phyloP scores from a whole-genome alignment of 768 basidiomycete species.

The Mycena floridula region DNA sequence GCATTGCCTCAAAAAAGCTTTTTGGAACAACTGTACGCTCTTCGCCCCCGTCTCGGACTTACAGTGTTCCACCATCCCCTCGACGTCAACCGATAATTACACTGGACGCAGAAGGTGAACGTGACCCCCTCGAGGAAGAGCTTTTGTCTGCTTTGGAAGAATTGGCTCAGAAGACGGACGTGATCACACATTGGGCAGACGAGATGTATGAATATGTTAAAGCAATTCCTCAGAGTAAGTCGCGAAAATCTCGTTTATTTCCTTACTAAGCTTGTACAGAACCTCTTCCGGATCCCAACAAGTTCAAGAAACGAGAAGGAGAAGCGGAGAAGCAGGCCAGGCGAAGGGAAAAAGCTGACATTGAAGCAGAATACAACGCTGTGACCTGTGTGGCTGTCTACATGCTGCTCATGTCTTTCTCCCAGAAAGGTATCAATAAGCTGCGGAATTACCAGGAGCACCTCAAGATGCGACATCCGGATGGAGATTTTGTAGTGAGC shows the following conservation, averaged over 20 bases:
- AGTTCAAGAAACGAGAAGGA: conserved; percentile 64
- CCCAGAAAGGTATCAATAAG: conserved; percentile 87
- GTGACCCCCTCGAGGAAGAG: conserved; percentile 76
- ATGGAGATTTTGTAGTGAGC: conserved; percentile 69
- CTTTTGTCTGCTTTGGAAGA: conserved; percentile 81
- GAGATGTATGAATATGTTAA: conserved; percentile 90
- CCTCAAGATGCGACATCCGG: conserved; percentile 73
- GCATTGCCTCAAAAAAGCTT: conserved; percentile 73
- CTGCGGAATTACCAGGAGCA: conserved; percentile 76
- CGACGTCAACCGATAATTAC: conserved; percentile 50
- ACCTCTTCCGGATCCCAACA: conserved; percentile 73
- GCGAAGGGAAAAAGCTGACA: conserved; percentile 64
- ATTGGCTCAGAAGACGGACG: conserved; percentile 92
- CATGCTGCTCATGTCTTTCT: conserved; percentile 87
- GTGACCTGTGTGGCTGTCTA: conserved; percentile 85
- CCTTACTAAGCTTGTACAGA: conserved; percentile 37
- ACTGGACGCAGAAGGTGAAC: conserved; percentile 35
- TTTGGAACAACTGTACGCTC: conserved; percentile 50
- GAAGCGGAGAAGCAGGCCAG: conserved; percentile 68
- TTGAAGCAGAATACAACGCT: conserved; percentile 77
- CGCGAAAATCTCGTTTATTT: background rate
- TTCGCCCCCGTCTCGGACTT: conserved; percentile 29
- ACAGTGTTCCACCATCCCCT: conserved; percentile 47
- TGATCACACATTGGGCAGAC: conserved; percentile 90
- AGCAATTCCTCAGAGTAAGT: conserved; percentile 76